Evolutionary conservation across 352 stramenopile genomes (phyloP).

Genomic region (Phytophthora hibernalis): DNA sequence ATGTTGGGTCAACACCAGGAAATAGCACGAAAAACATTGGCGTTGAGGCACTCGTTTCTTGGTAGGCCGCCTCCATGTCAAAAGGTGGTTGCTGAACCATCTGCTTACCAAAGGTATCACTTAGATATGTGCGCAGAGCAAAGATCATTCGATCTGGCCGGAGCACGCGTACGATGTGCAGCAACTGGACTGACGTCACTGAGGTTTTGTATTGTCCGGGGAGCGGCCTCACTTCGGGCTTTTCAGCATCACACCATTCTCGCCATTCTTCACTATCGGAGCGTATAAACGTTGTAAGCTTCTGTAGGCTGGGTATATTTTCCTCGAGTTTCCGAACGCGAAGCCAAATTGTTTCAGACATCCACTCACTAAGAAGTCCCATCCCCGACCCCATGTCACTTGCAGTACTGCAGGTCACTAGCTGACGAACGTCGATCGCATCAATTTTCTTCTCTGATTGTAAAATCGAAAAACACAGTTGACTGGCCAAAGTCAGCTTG

Average conservation of each 20-base stretch:
- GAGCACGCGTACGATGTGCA: conserved; percentile 85
- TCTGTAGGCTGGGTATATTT: conserved; percentile 85
- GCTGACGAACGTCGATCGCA: conserved; percentile 67
- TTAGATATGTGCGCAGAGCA: conserved; percentile 72
- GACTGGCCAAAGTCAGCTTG: conserved; percentile 93
- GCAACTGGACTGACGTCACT: conserved; percentile 56
- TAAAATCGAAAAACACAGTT: conserved; percentile 93
- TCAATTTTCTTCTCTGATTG: conserved; percentile 74
- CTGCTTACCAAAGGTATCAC: conserved; percentile 56
- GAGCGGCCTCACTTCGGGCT: conserved; percentile 90
- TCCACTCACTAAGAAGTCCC: conserved; percentile 94
- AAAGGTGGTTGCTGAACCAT: conserved; percentile 90
- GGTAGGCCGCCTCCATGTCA: conserved; percentile 86
- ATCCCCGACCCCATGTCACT: conserved; percentile 69
- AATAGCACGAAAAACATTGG: conserved; percentile 95
- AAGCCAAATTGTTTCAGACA: conserved; percentile 89
- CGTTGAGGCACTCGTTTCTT: conserved; percentile 90
- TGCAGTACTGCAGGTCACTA: conserved; percentile 67
- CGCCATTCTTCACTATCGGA: conserved; percentile 96
- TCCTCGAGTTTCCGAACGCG: conserved; percentile 92
- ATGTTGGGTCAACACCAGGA: conserved; percentile 90
- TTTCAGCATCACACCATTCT: conserved; percentile 94
- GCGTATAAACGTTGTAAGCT: conserved; percentile 95
- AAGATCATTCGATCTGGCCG: conserved; percentile 86
- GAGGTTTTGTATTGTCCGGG: conserved; percentile 83